Evolutionary conservation across 192 early-diverging fungal species (phyloP).

Genomic region (Funneliformis geosporum): DNA sequence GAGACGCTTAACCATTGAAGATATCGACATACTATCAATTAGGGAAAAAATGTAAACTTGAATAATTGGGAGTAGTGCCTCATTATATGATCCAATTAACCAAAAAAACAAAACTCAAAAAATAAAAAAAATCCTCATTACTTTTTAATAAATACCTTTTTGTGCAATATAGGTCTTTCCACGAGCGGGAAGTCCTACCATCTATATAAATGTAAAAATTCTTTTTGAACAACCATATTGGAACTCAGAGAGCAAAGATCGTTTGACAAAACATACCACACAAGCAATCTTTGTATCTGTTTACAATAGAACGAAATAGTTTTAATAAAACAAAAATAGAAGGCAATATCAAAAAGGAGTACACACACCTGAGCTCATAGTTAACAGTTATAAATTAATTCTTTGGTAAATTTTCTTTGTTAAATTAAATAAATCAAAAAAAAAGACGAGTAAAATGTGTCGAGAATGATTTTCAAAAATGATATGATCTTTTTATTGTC

Average conservation of each 20-base stretch:
- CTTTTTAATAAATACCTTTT: slow-evolving; percentile 62
- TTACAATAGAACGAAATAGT: not conserved
- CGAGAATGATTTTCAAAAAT: too few species aligned
- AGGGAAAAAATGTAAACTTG: not conserved
- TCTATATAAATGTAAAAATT: slow-evolving; percentile 46
- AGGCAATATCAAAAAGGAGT: not conserved
- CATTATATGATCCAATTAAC: not conserved
- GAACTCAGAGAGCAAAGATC: not conserved
- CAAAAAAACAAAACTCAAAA: slow-evolving; percentile 17
- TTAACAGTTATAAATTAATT: not conserved
- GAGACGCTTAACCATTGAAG: slow-evolving; percentile 94
- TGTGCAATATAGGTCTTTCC: slow-evolving; percentile 97
- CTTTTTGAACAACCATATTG: not conserved
- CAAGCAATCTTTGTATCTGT: slow-evolving; percentile 51
- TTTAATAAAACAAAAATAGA: not conserved
- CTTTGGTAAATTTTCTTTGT: not conserved
- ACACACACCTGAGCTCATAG: not conserved
- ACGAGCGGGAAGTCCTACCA: slow-evolving; percentile 89
- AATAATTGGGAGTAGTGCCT: not conserved
- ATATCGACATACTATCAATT: slow-evolving; percentile 78
- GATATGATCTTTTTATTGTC: too few species aligned
- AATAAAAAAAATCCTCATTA: not conserved
- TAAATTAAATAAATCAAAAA: not conserved
- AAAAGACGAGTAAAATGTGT: too few species aligned
- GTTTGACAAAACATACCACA: slow-evolving; percentile 41